A percentile compares a stretch with the other conserved stretches of the same genome.
These are phyloP conservation scores for Talaromyces thailandensis DNA, from an alignment of 495 filamentous ascomycete species.

Conservation along the genomic window DNA sequence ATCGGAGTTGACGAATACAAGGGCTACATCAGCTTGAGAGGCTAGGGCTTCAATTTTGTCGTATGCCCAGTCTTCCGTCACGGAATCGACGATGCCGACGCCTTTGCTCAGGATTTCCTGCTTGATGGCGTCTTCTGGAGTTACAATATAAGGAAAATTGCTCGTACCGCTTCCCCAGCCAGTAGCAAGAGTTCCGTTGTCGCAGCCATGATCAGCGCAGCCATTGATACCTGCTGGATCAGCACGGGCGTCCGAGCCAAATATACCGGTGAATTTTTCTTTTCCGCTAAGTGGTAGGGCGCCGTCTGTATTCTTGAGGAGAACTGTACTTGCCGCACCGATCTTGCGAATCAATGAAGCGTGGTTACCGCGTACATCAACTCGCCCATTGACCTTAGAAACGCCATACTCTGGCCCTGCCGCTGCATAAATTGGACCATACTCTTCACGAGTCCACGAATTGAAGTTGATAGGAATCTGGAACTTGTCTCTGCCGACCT, in stretches of 20 bases:
- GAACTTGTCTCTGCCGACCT: slow-evolving; percentile 43
- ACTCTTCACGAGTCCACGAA: slow-evolving; percentile 60
- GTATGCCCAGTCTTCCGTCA: slow-evolving; percentile 29
- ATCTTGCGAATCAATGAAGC: slow-evolving; percentile 43
- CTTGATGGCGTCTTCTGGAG: slow-evolving; percentile 52
- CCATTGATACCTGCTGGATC: slow-evolving; percentile 35
- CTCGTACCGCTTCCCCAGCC: slow-evolving; percentile 52
- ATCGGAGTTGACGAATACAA: slow-evolving; percentile 50
- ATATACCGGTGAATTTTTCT: slow-evolving; percentile 44
- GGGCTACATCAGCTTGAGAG: slow-evolving; percentile 39
- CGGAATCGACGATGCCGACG: slow-evolving; percentile 30
- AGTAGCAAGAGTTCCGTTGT: slow-evolving; percentile 47
- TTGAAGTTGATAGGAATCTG: slow-evolving; percentile 56
- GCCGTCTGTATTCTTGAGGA: slow-evolving; percentile 52
- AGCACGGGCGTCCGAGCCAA: slow-evolving; percentile 55
- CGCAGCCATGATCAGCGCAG: slow-evolving; percentile 35
- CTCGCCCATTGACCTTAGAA: slow-evolving; percentile 17
- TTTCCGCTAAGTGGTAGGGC: slow-evolving; percentile 44
- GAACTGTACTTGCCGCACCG: slow-evolving; percentile 47
- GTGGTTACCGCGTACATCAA: slow-evolving; percentile 46
- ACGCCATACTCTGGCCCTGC: slow-evolving; percentile 34
- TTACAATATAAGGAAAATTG: slow-evolving; percentile 39
- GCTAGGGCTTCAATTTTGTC: slow-evolving; percentile 15
- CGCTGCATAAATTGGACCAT: slow-evolving; percentile 39
- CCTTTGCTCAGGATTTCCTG: slow-evolving; percentile 41